A percentile compares a stretch with the other conserved stretches of the same genome.
Evolutionary conservation across 805 yeast genomes (phyloP).

Genomic region (Teunomyces pallodes): DNA sequence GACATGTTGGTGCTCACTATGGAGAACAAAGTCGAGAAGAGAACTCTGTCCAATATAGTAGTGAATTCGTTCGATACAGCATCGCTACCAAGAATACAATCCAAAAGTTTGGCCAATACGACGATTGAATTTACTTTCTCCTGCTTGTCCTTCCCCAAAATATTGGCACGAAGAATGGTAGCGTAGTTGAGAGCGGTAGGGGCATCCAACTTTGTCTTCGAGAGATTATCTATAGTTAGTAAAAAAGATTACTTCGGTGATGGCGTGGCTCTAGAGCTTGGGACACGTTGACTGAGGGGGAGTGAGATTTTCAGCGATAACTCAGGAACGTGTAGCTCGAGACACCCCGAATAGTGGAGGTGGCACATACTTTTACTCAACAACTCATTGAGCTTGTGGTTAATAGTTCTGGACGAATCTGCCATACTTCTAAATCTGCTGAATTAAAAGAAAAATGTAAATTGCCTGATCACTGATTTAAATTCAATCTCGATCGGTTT

Average conservation of each 20-base stretch:
- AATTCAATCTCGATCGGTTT: neutral
- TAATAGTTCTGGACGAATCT: conserved; percentile 41
- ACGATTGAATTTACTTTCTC: conserved; percentile 53
- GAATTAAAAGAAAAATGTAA: neutral
- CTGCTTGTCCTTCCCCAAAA: conserved; percentile 46
- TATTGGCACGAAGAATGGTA: conserved; percentile 36
- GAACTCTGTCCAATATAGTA: conserved; percentile 35
- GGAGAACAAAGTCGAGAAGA: conserved; percentile 41
- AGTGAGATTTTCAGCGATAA: neutral
- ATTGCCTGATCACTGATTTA: conserved; percentile 1
- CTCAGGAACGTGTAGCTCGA: neutral
- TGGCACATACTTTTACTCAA: conserved; percentile 32
- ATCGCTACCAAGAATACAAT: conserved; percentile 38
- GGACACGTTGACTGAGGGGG: neutral
- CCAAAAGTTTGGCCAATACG: conserved; percentile 52
- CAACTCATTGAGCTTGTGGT: conserved; percentile 43
- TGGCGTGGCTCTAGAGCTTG: neutral
- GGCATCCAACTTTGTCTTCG: conserved; percentile 31
- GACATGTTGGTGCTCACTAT: conserved; percentile 42
- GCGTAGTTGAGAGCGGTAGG: conserved; percentile 34
- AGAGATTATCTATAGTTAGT: conserved; percentile 21
- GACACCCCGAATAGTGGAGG: neutral
- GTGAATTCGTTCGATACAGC: conserved; percentile 37
- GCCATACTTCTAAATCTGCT: conserved; percentile 21
- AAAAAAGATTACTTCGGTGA: neutral